A percentile compares a stretch with the other conserved stretches of the same genome.
Conservation (phyloP, 495 filamentous ascomycete genomes). For the Parachaetomium inaequale region DNA sequence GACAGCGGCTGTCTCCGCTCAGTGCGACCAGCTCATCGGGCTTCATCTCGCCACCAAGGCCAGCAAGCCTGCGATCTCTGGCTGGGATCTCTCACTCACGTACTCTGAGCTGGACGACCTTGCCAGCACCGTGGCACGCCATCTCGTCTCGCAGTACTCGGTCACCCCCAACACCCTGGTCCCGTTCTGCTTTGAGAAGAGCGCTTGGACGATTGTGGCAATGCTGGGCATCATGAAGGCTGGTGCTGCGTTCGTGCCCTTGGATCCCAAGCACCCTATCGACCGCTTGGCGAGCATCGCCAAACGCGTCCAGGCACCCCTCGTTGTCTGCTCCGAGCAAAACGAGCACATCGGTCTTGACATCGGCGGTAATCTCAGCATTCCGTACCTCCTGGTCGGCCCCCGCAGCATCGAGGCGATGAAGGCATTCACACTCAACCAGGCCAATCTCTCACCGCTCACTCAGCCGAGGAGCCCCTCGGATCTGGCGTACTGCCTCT, state of each 20-base stretch:
- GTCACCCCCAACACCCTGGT: slow-evolving; percentile 23
- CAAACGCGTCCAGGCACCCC: background rate
- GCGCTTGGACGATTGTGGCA: slow-evolving; percentile 40
- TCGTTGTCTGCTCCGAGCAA: slow-evolving; percentile 9
- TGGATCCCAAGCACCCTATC: slow-evolving; percentile 52
- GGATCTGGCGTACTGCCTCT: background rate
- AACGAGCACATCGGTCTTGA: background rate
- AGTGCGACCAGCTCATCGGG: slow-evolving; percentile 11
- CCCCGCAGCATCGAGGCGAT: background rate
- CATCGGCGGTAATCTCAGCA: background rate
- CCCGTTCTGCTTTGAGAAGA: slow-evolving; percentile 50
- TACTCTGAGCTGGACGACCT: slow-evolving; percentile 3
- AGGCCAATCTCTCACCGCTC: background rate
- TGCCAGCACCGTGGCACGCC: background rate
- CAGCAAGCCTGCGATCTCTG: background rate
- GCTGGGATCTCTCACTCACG: background rate
- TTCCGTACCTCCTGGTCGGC: slow-evolving; percentile 1
- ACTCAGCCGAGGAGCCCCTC: background rate
- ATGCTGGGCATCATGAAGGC: slow-evolving; percentile 46
- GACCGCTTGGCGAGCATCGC: slow-evolving; percentile 3
- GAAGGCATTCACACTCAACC: slow-evolving; percentile 1
- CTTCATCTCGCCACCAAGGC: slow-evolving; percentile 3
- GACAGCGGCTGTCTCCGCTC: background rate
- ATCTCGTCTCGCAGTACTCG: background rate
- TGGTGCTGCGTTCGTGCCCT: slow-evolving; percentile 48